Percentiles rank a stretch among this genome's conserved stretches.
phyloP scores from a whole-genome alignment of 2,329 filamentous ascomycete genomes.

The Albifimbria verrucaria region DNA sequence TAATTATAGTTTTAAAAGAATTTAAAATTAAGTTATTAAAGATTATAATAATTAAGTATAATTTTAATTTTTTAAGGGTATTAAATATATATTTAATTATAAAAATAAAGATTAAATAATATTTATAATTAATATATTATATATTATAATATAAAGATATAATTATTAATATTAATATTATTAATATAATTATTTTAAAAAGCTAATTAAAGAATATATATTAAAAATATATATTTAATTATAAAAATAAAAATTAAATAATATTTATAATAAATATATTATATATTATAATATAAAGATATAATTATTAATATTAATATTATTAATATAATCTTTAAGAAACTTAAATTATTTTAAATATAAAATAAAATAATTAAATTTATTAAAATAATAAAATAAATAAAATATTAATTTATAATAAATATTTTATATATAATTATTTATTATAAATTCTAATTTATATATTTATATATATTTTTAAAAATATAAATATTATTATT shows the following conservation, averaged over 20 bases:
- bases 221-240: no score
- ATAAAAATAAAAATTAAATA: no score
- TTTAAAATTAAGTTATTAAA: background rate
- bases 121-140: background rate
- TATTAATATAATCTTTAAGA: background rate
- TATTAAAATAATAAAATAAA: no score
- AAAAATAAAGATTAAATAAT: background rate
- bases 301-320: background rate
- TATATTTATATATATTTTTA: background rate
- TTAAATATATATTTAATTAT: background rate
- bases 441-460: background rate
- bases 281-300: background rate
- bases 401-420: no score
- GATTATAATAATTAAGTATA: background rate
- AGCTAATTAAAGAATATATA: no score
- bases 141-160: no score
- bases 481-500: background rate
- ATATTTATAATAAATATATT: background rate
- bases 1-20: background rate
- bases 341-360: background rate
- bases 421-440: no score
- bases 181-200: no score
- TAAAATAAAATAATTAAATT: background rate
- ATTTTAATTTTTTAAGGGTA: background rate
- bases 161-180: no score